Percentiles rank a stretch among this genome's conserved stretches.
phyloP scores from a whole-genome alignment of 1,284 basidiomycete genomes.

The Cutaneotrichosporon curvatum region DNA sequence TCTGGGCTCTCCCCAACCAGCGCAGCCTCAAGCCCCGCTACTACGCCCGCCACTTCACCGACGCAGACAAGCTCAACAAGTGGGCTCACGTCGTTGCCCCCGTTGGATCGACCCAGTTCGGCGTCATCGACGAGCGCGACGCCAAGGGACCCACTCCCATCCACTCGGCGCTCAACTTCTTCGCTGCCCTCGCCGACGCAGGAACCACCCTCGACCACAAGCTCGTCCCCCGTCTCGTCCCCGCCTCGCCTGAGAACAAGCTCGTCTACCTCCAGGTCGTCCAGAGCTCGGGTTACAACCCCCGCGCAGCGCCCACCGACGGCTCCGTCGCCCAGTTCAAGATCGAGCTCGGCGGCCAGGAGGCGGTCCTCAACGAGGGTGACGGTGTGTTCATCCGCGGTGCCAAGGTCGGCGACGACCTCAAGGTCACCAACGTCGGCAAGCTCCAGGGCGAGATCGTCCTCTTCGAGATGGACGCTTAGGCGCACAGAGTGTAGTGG shows the following conservation, averaged over 20 bases:
- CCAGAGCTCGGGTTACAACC: constrained; percentile 69
- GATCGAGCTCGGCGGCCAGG: constrained; percentile 40
- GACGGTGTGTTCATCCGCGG: constrained; percentile 64
- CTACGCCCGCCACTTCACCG: constrained; percentile 75
- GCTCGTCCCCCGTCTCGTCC: constrained; percentile 49
- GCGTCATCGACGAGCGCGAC: constrained; percentile 58
- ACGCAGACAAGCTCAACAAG: constrained; percentile 69
- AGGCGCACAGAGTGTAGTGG: not conserved
- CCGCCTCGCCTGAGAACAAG: constrained; percentile 17
- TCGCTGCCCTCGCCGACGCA: constrained; percentile 59
- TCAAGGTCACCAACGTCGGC: constrained; percentile 54
- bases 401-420: constrained; percentile 50
- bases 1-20: constrained; percentile 68
- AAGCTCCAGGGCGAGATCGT: constrained; percentile 59
- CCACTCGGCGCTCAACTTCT: constrained; percentile 46
- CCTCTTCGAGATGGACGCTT: constrained; percentile 59
- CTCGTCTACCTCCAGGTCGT: constrained; percentile 50
- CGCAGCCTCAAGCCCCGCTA: constrained; percentile 62
- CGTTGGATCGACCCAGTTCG: constrained; percentile 38
- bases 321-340: constrained; percentile 24
- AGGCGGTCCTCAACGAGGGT: constrained; percentile 54
- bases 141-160: constrained; percentile 62
- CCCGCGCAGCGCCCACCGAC: constrained; percentile 40
- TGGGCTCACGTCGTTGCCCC: constrained; percentile 68
- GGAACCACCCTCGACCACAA: constrained; percentile 53